Evolutionary conservation across 2,329 filamentous ascomycete species (phyloP).

Genomic region (Colletotrichum caudatum): DNA sequence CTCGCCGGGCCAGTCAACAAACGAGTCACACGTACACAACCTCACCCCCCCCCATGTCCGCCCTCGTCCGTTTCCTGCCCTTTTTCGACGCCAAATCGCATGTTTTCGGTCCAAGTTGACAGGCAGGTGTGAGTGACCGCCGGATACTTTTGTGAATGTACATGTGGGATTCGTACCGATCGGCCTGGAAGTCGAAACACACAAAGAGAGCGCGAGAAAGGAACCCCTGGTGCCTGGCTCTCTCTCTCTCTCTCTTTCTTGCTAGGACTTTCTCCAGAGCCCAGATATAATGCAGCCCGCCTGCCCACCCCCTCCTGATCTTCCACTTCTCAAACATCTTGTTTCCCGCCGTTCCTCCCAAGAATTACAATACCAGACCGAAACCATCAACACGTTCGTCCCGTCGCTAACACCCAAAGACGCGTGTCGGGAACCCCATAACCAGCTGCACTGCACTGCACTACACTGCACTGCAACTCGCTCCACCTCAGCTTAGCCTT

Average conservation of each 20-base stretch:
- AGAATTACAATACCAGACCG: slow-evolving; percentile 32
- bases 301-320: slow-evolving; percentile 20
- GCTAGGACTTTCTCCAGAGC: slow-evolving; percentile 12
- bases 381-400: background rate
- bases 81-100: slow-evolving; percentile 42
- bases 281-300: slow-evolving; percentile 37
- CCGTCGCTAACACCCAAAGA: slow-evolving; percentile 22
- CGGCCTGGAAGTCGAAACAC: background rate
- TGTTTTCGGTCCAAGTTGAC: slow-evolving; percentile 31
- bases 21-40: slow-evolving; percentile 32
- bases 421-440: slow-evolving; percentile 28
- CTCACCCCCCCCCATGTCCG: slow-evolving; percentile 27
- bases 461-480: background rate
- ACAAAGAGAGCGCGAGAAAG: background rate
- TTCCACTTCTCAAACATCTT: background rate
- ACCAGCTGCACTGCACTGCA: slow-evolving; percentile 7
- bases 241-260: background rate
- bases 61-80: slow-evolving; percentile 38
- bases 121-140: slow-evolving; percentile 5
- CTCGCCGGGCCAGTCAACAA: slow-evolving; percentile 4
- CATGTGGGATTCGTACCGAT: slow-evolving; percentile 20
- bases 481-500: slow-evolving; percentile 22
- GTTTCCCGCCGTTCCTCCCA: slow-evolving; percentile 20
- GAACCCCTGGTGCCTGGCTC: slow-evolving; percentile 11
- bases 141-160: slow-evolving; percentile 13